Conservation (phyloP, 2,329 filamentous ascomycete genomes). For the Pseudogymnoascus sp. region DNA sequence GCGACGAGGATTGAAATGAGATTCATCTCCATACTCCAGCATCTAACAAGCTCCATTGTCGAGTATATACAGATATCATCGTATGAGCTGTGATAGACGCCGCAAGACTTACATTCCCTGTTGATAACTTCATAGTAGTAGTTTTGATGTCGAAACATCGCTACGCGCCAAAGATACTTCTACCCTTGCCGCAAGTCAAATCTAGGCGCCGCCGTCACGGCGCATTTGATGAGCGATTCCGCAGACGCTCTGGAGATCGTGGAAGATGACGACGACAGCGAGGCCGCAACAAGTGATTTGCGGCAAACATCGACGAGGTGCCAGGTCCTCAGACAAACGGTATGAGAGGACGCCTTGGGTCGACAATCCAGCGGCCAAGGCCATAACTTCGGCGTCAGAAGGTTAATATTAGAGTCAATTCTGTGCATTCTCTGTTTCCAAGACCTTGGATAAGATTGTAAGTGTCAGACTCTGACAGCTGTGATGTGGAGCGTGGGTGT, state of each 20-base stretch:
- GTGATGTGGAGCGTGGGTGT: not conserved
- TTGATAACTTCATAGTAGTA: not conserved
- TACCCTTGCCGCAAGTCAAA: not conserved
- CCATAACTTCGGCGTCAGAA: constrained; percentile 3
- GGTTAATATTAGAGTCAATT: constrained; percentile 5
- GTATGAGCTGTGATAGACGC: not conserved
- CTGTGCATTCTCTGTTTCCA: not conserved
- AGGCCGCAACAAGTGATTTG: not conserved
- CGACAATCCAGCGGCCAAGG: constrained; percentile 3
- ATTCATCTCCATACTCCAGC: not conserved
- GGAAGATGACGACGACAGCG: not conserved
- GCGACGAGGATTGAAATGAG: not conserved
- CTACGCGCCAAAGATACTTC: not conserved
- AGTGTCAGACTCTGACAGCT: constrained; percentile 1
- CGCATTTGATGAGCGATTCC: not conserved
- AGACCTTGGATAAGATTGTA: not conserved
- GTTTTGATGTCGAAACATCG: not conserved
- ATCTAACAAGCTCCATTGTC: not conserved
- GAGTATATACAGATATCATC: not conserved
- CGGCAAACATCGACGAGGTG: not conserved
- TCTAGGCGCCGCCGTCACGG: not conserved
- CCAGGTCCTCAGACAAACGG: not conserved
- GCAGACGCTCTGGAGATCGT: not conserved
- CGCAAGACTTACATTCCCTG: not conserved
- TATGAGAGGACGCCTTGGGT: not conserved